Conservation (phyloP, 495 filamentous ascomycete species). For the Penicillium parvum region DNA sequence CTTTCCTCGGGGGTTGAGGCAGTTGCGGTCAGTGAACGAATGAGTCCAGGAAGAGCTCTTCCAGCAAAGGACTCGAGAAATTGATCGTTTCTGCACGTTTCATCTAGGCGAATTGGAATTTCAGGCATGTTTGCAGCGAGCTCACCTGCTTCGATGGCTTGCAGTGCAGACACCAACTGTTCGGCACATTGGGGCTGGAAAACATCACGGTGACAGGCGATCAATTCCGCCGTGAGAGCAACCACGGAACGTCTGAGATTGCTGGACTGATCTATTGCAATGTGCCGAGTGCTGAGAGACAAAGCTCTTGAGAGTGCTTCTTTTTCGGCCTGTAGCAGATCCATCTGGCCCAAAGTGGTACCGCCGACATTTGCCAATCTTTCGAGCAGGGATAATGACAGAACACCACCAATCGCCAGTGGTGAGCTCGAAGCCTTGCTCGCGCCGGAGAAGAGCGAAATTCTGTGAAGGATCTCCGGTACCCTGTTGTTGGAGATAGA, state of each 20-base stretch:
- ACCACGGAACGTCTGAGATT: conserved; percentile 46
- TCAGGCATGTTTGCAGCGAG: conserved; percentile 11
- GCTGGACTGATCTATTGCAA: conserved; percentile 43
- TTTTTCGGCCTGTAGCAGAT: conserved; percentile 62
- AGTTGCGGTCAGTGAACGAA: conserved; percentile 22
- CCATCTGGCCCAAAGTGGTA: conserved; percentile 56
- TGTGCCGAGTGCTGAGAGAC: conserved; percentile 39
- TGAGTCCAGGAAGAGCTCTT: conserved; percentile 29
- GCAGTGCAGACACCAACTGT: conserved; percentile 23
- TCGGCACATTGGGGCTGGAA: conserved; percentile 30
- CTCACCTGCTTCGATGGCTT: conserved; percentile 17
- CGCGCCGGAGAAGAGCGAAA: conserved; percentile 36
- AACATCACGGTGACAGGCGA: conserved; percentile 40
- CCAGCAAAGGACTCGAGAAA: conserved; percentile 34
- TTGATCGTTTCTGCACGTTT: conserved; percentile 25
- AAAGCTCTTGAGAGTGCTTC: conserved; percentile 55
- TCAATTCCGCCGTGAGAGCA: conserved; percentile 44
- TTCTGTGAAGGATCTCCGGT: conserved; percentile 32
- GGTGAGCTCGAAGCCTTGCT: conserved; percentile 19
- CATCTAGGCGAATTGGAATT: conserved; percentile 16
- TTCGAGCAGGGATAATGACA: conserved; percentile 53
- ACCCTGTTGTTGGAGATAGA: conserved; percentile 32
- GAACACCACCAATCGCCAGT: conserved; percentile 45
- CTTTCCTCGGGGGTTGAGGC: conserved; percentile 8
- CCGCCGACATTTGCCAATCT: conserved; percentile 50